These are phyloP conservation scores for Whalleya microplaca DNA, from an alignment of 2,329 filamentous ascomycete genomes.

Conservation along the genomic window DNA sequence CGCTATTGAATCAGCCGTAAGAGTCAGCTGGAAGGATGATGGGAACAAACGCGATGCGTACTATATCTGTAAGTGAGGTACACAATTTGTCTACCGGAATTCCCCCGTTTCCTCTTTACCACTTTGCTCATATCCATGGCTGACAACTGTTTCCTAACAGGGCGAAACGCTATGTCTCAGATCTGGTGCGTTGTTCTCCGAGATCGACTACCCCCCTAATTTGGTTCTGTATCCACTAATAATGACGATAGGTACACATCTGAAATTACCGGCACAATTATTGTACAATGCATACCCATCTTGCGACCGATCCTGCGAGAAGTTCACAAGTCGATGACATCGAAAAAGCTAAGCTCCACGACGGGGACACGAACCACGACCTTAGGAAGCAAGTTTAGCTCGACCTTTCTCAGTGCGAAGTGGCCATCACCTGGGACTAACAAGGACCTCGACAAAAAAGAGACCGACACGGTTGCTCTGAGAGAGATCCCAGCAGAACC, in stretches of 20 bases:
- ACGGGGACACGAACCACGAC: background rate
- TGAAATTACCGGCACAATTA: slow-evolving; percentile 57
- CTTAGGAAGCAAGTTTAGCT: background rate
- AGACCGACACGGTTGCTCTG: background rate
- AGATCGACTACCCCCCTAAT: background rate
- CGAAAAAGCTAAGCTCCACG: slow-evolving; percentile 22
- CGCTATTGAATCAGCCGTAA: slow-evolving; percentile 50
- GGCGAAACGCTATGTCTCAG: slow-evolving; percentile 49
- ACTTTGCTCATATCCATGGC: background rate
- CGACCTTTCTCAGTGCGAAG: background rate
- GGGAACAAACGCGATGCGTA: slow-evolving; percentile 49
- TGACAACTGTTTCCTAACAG: slow-evolving; percentile 15
- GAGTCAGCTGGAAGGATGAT: slow-evolving; percentile 53
- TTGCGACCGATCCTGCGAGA: slow-evolving; percentile 51
- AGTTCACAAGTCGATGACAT: slow-evolving; percentile 39
- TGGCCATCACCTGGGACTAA: background rate
- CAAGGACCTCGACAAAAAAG: background rate
- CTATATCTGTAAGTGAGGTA: slow-evolving; percentile 50
- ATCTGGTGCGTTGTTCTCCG: slow-evolving; percentile 41
- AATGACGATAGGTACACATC: slow-evolving; percentile 45
- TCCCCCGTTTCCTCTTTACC: too few relatives aligned
- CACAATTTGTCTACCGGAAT: background rate
- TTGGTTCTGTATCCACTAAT: background rate
- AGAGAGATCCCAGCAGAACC: background rate
- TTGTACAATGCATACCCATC: slow-evolving; percentile 58